These are phyloP conservation scores for Ilex paraguariensis DNA, from an alignment of 305 asterid genomes.

Conservation along the genomic window DNA sequence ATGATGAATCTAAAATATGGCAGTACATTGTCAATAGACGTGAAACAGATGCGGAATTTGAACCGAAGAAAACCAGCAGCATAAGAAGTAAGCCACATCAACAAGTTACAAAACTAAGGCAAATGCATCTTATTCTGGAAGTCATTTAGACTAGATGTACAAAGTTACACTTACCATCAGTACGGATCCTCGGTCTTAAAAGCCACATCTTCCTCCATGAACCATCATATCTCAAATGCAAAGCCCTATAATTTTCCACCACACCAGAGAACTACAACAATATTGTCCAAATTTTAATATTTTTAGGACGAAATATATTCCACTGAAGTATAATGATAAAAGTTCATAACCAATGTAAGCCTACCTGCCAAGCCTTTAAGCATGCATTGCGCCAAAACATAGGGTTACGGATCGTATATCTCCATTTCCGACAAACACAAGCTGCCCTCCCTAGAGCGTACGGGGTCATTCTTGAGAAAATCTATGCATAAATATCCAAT, in stretches of 20 bases:
- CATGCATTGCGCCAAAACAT: conserved; percentile 92
- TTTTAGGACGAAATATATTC: conserved; percentile 4
- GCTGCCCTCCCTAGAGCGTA: conserved; percentile 81
- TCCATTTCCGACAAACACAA: conserved; percentile 97
- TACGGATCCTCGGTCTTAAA: conserved; percentile 82
- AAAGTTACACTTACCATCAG: conserved; percentile 57
- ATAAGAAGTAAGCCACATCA: neutral
- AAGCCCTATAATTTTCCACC: conserved; percentile 61
- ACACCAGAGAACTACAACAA: conserved; percentile 49
- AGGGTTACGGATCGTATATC: conserved; percentile 83
- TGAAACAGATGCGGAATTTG: too few relatives aligned
- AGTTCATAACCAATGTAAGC: conserved; percentile 6
- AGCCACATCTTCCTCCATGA: conserved; percentile 99
- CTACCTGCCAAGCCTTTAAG: conserved; percentile 92
- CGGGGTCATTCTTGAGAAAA: conserved; percentile 69
- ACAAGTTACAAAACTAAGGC: neutral
- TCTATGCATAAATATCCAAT: conserved; percentile 23
- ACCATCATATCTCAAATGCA: conserved; percentile 64
- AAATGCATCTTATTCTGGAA: too few relatives aligned
- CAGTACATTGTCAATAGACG: too few relatives aligned
- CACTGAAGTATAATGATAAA: neutral
- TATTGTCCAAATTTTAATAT: neutral
- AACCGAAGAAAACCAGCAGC: too few relatives aligned
- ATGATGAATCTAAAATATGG: too few relatives aligned
- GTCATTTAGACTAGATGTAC: neutral